phyloP scores from a whole-genome alignment of 495 filamentous ascomycete genomes.

The Podospora appendiculata region DNA sequence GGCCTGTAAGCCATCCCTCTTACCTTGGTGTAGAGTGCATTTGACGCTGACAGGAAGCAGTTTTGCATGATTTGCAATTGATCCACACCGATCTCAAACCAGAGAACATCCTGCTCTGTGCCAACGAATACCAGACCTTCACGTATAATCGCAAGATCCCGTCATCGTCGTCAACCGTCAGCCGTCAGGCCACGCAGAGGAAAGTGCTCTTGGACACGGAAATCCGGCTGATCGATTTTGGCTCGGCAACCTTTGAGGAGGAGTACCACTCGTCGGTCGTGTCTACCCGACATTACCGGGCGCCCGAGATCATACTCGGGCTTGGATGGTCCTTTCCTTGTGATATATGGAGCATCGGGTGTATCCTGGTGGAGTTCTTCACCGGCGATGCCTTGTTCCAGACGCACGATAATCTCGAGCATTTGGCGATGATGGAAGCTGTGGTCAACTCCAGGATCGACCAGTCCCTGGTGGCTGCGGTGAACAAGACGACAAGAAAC shows the following conservation, averaged over 20 bases:
- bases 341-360: slow-evolving; percentile 99
- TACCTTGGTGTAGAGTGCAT: background rate
- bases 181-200: slow-evolving; percentile 73
- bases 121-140: slow-evolving; percentile 87
- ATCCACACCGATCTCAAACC: slow-evolving; percentile 98
- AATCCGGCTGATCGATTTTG: slow-evolving; percentile 96
- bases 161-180: slow-evolving; percentile 71
- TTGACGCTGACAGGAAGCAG: slow-evolving; percentile 39
- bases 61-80: slow-evolving; percentile 93
- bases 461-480: slow-evolving; percentile 62
- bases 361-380: slow-evolving; percentile 97
- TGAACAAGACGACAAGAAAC: slow-evolving; percentile 57
- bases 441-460: slow-evolving; percentile 75
- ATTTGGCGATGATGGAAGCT: slow-evolving; percentile 98
- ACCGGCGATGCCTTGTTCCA: slow-evolving; percentile 97
- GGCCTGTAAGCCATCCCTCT: slow-evolving; percentile 64
- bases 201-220: slow-evolving; percentile 90
- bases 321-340: slow-evolving; percentile 97
- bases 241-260: slow-evolving; percentile 95
- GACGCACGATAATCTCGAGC: slow-evolving; percentile 95
- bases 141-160: slow-evolving; percentile 94
- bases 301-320: slow-evolving; percentile 94
- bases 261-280: slow-evolving; percentile 98
- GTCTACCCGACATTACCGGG: slow-evolving; percentile 90
- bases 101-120: slow-evolving; percentile 93